phyloP scores from a whole-genome alignment of 148 eudicot genomes.

The Rhododendron mucronatum region DNA sequence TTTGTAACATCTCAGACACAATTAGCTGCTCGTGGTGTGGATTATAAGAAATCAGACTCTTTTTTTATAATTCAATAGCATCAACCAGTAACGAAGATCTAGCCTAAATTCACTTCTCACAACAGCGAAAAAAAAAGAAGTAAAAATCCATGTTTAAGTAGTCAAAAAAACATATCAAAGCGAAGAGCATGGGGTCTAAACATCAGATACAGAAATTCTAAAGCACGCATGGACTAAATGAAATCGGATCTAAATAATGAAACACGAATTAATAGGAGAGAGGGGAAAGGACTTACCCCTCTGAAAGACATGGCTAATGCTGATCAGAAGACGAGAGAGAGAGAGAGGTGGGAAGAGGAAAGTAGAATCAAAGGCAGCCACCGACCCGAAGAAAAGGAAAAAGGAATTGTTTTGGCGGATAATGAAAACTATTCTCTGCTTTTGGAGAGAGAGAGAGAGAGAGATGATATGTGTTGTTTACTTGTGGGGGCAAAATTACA shows the following conservation, averaged over 20 bases:
- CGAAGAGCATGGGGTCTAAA: neutral
- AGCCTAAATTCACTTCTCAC: neutral
- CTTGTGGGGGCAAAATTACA: no score
- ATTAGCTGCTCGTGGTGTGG: neutral
- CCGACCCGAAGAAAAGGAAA: neutral
- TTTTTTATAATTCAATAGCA: neutral
- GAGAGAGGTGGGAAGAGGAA: neutral
- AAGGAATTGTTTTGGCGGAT: neutral
- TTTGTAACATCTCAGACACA: neutral
- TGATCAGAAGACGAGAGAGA: conserved; percentile 11
- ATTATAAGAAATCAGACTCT: neutral
- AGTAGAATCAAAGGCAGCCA: conserved; percentile 8
- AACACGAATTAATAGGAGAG: neutral
- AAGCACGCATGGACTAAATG: neutral
- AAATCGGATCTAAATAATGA: neutral
- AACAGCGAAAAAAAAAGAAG: neutral
- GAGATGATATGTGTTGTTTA: no score
- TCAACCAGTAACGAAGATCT: neutral
- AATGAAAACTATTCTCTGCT: neutral
- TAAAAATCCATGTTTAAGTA: neutral
- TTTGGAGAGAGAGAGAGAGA: neutral
- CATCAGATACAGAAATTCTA: neutral
- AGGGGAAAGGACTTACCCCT: conserved; percentile 24
- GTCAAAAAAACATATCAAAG: neutral
- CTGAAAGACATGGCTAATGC: conserved; percentile 54